Conservation (phyloP, 129 eudicot species). For the Flaveria brownii region DNA sequence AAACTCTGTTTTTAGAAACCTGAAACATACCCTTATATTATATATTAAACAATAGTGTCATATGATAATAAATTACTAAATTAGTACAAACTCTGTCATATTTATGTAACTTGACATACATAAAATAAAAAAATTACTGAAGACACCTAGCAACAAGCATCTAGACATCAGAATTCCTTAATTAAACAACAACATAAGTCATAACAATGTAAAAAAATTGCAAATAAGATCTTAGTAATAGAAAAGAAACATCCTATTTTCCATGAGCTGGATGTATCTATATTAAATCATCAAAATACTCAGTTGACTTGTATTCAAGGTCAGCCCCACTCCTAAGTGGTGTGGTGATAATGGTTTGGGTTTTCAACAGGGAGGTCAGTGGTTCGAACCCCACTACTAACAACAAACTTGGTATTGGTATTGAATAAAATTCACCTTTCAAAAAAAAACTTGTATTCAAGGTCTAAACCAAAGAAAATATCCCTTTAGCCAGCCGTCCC, state of each 20-base stretch:
- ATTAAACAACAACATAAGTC: too few species aligned
- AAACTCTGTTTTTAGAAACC: background rate
- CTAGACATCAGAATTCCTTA: too few species aligned
- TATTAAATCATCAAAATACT: background rate
- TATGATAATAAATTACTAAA: background rate
- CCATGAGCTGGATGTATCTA: background rate
- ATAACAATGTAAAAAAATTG: background rate
- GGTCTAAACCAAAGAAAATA: too few species aligned
- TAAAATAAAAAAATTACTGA: background rate
- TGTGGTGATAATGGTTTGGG: too few species aligned
- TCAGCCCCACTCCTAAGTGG: too few species aligned
- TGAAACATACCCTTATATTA: background rate
- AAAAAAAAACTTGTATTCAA: too few species aligned
- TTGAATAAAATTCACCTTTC: too few species aligned
- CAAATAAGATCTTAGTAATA: slow-evolving; percentile 3
- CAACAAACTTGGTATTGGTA: too few species aligned
- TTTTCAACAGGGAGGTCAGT: too few species aligned
- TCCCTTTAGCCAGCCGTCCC: too few species aligned
- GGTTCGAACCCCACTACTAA: too few species aligned
- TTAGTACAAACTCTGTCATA: background rate
- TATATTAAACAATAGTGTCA: background rate
- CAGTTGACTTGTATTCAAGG: background rate
- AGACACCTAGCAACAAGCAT: background rate
- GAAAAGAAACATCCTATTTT: slow-evolving; percentile 6
- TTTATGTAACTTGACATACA: background rate